Evolutionary conservation across 2,329 filamentous ascomycete genomes (phyloP).

Genomic region (Corniculantispora saksenae): DNA sequence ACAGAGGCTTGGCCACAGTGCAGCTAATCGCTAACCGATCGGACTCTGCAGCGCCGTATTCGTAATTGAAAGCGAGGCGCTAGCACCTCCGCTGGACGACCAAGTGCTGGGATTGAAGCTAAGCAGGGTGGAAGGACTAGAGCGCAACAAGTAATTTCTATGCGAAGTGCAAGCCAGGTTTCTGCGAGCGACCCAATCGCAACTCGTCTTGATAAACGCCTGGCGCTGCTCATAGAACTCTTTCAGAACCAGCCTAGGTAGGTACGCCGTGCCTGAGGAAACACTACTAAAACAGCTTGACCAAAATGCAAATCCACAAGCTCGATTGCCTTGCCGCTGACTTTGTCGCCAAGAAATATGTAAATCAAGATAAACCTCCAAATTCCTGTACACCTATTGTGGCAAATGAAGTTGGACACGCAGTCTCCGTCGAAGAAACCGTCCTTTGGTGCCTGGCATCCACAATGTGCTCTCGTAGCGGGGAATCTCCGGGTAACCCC

Average conservation of each 20-base stretch:
- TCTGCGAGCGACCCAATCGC: neutral
- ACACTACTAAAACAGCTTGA: too few relatives aligned
- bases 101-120: neutral
- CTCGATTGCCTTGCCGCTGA: too few relatives aligned
- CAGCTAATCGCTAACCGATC: slow-evolving; percentile 7
- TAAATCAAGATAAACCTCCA: too few relatives aligned
- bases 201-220: neutral
- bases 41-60: neutral
- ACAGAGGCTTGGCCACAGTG: neutral
- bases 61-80: neutral
- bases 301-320: too few relatives aligned
- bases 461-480: too few relatives aligned
- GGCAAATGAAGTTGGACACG: too few relatives aligned
- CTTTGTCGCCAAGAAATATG: too few relatives aligned
- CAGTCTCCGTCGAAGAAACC: too few relatives aligned
- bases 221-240: neutral
- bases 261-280: too few relatives aligned
- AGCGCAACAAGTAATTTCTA: slow-evolving; percentile 1
- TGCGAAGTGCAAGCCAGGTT: slow-evolving; percentile 3
- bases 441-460: too few relatives aligned
- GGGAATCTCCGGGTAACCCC: slow-evolving; percentile 19
- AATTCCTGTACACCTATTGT: too few relatives aligned
- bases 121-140: neutral
- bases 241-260: too few relatives aligned
- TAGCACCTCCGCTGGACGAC: neutral